These are phyloP conservation scores for Bathelium albidoporum DNA, from an alignment of 495 filamentous ascomycete genomes.

Conservation along the genomic window DNA sequence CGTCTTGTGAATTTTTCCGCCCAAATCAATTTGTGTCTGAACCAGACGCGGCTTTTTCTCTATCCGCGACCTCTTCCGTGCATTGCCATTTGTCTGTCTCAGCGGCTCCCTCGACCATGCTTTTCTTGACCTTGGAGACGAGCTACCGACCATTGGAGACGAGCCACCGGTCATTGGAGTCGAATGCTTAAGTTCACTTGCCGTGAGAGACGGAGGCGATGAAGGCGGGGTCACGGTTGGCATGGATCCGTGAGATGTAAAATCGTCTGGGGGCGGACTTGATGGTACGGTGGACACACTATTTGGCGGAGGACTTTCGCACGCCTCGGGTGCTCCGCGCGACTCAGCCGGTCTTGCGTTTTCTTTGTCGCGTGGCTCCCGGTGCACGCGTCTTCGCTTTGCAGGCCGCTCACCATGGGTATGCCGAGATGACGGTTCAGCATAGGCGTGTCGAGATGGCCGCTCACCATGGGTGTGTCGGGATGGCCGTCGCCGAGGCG, in stretches of 20 bases:
- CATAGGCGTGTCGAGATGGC: neutral
- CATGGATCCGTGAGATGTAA: neutral
- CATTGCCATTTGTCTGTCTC: slow-evolving; percentile 4
- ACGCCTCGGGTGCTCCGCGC: too few relatives aligned
- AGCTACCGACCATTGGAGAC: neutral
- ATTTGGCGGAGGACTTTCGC: neutral
- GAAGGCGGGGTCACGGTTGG: neutral
- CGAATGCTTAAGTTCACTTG: neutral
- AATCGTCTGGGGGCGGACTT: neutral
- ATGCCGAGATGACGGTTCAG: neutral
- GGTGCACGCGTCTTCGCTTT: neutral
- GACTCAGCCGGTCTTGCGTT: too few relatives aligned
- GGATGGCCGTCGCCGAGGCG: neutral
- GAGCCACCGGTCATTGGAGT: neutral
- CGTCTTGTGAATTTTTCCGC: slow-evolving; percentile 46
- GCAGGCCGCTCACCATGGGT: neutral
- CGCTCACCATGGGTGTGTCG: neutral
- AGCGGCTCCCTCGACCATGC: neutral
- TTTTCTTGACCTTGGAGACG: neutral
- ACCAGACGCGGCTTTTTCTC: slow-evolving; percentile 30
- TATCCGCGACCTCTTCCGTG: neutral
- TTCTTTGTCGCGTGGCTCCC: neutral
- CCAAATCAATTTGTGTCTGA: slow-evolving; percentile 61
- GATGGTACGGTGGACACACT: neutral
- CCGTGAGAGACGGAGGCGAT: neutral